Evolutionary conservation across 371 early-diverging fungal genomes (phyloP), one percentile per base, ranked within the genome.

Genomic region (Rhizopus sp.): DNA sequence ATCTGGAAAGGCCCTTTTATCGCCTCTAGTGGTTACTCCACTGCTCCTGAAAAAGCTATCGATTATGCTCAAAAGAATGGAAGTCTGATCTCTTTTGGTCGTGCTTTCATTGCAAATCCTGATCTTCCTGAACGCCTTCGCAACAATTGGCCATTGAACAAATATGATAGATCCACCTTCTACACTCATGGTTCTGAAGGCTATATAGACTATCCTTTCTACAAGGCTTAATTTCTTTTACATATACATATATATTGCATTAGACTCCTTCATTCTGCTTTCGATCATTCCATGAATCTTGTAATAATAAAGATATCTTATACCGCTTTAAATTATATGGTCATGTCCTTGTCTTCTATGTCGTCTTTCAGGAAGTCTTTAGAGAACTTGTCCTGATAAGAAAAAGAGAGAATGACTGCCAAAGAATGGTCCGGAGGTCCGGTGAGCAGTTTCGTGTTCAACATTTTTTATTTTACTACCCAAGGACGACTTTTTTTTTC

Each of bases 1-100:
- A 46, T 65, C 3, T 58, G 69, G 69, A 57, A 64, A 34, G 69
- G 65, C 1, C 55, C 55, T 5, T 64, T 69, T 30, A 58, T 69
- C 31, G 42, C 52, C 3, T 65, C 62, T 13, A 62, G 58, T 42
- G 61, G 59, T 0, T 64, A 54, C 16, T 48, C 62, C 33, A 57
- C 52, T 39, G 61, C 53, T 41, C 3, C 38, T n/a, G 32, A 57
- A 17, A 56, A 55, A 10, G 57, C 62, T 23, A 32, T 63, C 7
- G 53, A 44, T n/a, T 34, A 45, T 2, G 62, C 55, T 17, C 57
- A 66, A 17, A 53, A 49, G 7, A 54, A 57, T 1, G 63, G 53
- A 7, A 55, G 63, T n/a, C 49, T 70, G 63, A 57, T 70, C 37
- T 59, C 66, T 7, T 69, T 62, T 57, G 66, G 63, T 7, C 57